Evolutionary conservation across 495 filamentous ascomycete species (phyloP).

Genomic region (Penicillium ucsense): DNA sequence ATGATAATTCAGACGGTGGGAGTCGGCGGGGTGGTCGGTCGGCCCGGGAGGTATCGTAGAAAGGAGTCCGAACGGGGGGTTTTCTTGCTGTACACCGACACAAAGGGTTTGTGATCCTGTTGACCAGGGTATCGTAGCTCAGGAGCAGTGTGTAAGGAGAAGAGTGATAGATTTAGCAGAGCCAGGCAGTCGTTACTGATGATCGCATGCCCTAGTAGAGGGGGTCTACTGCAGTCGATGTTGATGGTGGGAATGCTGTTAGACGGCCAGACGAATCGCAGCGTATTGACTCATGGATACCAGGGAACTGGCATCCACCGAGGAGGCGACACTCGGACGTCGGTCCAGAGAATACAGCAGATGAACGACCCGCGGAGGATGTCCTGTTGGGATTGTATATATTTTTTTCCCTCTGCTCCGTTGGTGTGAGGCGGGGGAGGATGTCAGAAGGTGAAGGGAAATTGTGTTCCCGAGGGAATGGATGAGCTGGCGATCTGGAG

Average conservation of each 20-base stretch:
- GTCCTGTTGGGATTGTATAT: too few relatives aligned
- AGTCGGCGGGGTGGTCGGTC: background rate
- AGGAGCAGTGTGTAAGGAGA: too few relatives aligned
- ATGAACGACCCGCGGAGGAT: background rate
- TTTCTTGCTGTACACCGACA: too few relatives aligned
- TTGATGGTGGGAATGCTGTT: background rate
- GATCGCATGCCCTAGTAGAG: too few relatives aligned
- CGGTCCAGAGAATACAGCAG: background rate
- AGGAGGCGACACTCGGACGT: constrained; percentile 4
- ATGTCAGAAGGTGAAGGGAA: background rate
- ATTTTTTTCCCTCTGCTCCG: too few relatives aligned
- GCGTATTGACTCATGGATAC: constrained; percentile 3
- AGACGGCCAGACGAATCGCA: constrained; percentile 1
- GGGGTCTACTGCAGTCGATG: too few relatives aligned
- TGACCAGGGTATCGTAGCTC: too few relatives aligned
- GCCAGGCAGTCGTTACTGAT: too few relatives aligned
- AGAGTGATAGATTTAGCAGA: too few relatives aligned
- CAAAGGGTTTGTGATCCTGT: too few relatives aligned
- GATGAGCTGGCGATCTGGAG: constrained; percentile 5
- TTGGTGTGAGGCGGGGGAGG: background rate
- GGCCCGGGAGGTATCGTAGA: too few relatives aligned
- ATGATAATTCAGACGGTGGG: background rate
- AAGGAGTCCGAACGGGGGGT: too few relatives aligned
- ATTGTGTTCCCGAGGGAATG: constrained; percentile 3
- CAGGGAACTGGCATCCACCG: constrained; percentile 4